phyloP scores from a whole-genome alignment of 768 basidiomycete genomes.

The Mycena haematopus region DNA sequence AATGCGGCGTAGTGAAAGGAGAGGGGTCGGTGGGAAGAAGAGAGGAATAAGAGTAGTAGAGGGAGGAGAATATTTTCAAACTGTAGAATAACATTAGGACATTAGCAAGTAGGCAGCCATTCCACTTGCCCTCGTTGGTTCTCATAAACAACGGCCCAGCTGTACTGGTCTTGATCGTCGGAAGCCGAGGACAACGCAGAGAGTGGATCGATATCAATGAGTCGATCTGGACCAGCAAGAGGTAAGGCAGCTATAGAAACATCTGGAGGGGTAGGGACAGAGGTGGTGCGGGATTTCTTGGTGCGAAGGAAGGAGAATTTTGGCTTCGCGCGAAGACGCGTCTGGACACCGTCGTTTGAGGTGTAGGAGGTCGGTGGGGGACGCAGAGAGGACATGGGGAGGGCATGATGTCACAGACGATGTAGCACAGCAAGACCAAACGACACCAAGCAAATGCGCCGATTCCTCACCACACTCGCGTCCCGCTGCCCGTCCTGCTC shows the following conservation, averaged over 20 bases:
- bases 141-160: slow-evolving; percentile 83
- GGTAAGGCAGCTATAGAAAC: slow-evolving; percentile 21
- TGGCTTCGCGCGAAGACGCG: slow-evolving; percentile 16
- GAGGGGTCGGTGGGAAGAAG: slow-evolving; percentile 77
- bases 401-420: neutral
- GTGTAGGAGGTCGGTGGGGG: slow-evolving; percentile 16
- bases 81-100: slow-evolving; percentile 36
- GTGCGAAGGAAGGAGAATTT: slow-evolving; percentile 15
- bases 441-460: slow-evolving; percentile 2
- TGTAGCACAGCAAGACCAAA: no score
- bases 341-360: neutral
- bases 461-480: slow-evolving; percentile 12
- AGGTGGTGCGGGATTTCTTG: neutral
- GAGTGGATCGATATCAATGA: slow-evolving; percentile 22
- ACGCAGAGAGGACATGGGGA: neutral
- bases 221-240: slow-evolving; percentile 18
- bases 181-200: slow-evolving; percentile 25
- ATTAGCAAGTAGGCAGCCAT: neutral
- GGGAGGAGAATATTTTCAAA: slow-evolving; percentile 72
- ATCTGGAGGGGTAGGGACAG: slow-evolving; percentile 11
- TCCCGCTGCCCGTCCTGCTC: slow-evolving; percentile 68
- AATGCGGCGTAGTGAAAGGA: slow-evolving; percentile 69
- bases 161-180: slow-evolving; percentile 59
- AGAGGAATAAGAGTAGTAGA: slow-evolving; percentile 73
- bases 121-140: slow-evolving; percentile 78